A percentile compares a stretch with the other conserved stretches of the same genome.
Evolutionary conservation across 2,329 filamentous ascomycete species (phyloP).

Genomic region (Neodidymelliopsis sp.): DNA sequence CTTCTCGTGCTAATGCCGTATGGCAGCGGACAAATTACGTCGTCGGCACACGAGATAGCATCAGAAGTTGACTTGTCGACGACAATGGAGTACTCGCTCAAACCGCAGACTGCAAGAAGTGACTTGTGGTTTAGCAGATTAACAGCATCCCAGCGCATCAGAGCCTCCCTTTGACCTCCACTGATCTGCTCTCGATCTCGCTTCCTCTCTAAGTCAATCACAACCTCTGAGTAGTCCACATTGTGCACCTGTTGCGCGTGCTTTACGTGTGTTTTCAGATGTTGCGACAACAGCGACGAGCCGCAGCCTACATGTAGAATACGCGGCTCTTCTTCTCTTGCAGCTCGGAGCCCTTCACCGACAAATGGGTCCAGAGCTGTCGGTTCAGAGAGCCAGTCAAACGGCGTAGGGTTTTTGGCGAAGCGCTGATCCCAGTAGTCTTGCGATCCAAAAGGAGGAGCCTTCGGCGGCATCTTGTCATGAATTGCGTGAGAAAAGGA

Average conservation of each 20-base stretch:
- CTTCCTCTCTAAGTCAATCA: slow-evolving; percentile 41
- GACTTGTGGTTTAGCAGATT: slow-evolving; percentile 48
- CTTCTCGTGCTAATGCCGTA: slow-evolving; percentile 32
- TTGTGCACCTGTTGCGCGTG: slow-evolving; percentile 47
- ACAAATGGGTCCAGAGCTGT: slow-evolving; percentile 40
- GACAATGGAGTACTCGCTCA: slow-evolving; percentile 41
- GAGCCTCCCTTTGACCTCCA: background rate
- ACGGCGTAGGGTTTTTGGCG: slow-evolving; percentile 40
- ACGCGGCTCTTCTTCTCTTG: slow-evolving; percentile 23
- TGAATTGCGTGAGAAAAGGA: background rate
- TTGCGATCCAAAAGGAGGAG: slow-evolving; percentile 45
- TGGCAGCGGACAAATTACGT: slow-evolving; percentile 40
- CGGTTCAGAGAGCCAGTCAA: slow-evolving; percentile 50
- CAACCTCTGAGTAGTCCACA: slow-evolving; percentile 49
- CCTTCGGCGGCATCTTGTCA: background rate
- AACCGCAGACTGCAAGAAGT: slow-evolving; percentile 31
- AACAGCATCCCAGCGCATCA: slow-evolving; percentile 45
- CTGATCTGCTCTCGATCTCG: slow-evolving; percentile 37
- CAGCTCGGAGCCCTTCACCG: slow-evolving; percentile 27
- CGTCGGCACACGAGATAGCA: slow-evolving; percentile 47
- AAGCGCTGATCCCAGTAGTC: slow-evolving; percentile 51
- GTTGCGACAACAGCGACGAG: slow-evolving; percentile 48
- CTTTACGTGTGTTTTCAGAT: slow-evolving; percentile 43
- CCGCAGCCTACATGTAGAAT: slow-evolving; percentile 52
- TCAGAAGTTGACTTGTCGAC: slow-evolving; percentile 52